Evolutionary conservation across 208 protist genomes (phyloP).

Genomic region (Spongospora subterranea): DNA sequence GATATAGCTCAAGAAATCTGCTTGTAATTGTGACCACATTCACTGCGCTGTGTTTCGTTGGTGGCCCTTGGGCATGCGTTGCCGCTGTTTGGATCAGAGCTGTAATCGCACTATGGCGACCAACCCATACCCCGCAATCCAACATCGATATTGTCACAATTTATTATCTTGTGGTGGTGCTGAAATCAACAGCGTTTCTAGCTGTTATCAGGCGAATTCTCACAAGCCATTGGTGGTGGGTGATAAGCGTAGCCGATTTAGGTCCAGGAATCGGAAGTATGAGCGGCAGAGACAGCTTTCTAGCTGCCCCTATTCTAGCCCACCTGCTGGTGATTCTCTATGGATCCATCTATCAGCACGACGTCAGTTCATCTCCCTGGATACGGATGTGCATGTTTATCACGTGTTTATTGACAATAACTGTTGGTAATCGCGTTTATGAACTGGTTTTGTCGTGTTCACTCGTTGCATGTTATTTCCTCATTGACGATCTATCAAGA

Average conservation of each 20-base stretch:
- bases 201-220: background rate
- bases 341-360: background rate
- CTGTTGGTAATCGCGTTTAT: background rate
- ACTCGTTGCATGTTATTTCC: background rate
- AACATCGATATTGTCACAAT: background rate
- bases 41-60: background rate
- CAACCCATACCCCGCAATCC: background rate
- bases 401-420: background rate
- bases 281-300: background rate
- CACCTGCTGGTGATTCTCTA: background rate
- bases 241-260: background rate
- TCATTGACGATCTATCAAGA: background rate
- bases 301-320: background rate
- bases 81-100: background rate
- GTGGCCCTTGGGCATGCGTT: conserved; percentile 3
- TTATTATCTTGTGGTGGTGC: background rate
- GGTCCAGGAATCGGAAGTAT: conserved; percentile 14
- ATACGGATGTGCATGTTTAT: background rate
- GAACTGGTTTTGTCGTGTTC: background rate
- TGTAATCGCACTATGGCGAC: background rate
- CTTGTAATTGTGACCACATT: background rate
- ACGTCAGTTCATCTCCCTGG: background rate
- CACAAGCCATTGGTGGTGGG: background rate
- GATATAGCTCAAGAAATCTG: background rate
- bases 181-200: background rate